These are phyloP conservation scores for Tritrichomonas foetus DNA, from an alignment of 208 protist genomes.

Conservation along the genomic window DNA sequence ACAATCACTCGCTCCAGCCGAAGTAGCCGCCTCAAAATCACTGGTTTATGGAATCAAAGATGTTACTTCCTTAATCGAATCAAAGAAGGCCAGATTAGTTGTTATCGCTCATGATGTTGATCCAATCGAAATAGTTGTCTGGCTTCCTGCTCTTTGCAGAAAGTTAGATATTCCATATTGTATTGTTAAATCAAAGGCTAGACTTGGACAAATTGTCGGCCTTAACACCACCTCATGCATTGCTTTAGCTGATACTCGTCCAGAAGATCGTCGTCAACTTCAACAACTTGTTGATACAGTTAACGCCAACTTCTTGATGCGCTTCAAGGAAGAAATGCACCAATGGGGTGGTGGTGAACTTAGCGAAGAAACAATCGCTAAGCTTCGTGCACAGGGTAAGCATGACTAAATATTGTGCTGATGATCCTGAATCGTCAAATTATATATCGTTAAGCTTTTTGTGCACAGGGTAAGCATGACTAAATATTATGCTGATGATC, in stretches of 20 bases:
- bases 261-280: slow-evolving; percentile 64
- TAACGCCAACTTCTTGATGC: not conserved
- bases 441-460: slow-evolving; percentile 2
- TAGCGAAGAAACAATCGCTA: not conserved
- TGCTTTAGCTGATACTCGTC: slow-evolving; percentile 83
- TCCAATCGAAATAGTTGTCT: slow-evolving; percentile 97
- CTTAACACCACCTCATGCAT: slow-evolving; percentile 87
- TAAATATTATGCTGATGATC: not conserved
- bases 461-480: slow-evolving; percentile 11
- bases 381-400: slow-evolving; percentile 30
- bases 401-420: not conserved
- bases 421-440: too few species aligned
- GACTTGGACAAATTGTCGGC: slow-evolving; percentile 88
- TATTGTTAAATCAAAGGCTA: slow-evolving; percentile 98
- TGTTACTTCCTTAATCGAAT: slow-evolving; percentile 90
- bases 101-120: slow-evolving; percentile 99
- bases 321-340: slow-evolving; percentile 39
- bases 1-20: slow-evolving; percentile 57
- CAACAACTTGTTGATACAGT: slow-evolving; percentile 30
- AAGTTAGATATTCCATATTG: slow-evolving; percentile 97
- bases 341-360: slow-evolving; percentile 39
- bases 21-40: slow-evolving; percentile 74
- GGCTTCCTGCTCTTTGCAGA: slow-evolving; percentile 94
- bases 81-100: slow-evolving; percentile 95
- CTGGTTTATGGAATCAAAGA: slow-evolving; percentile 94